phyloP scores from a whole-genome alignment of 1,139 yeast species.

The Ogataea hybrid region DNA sequence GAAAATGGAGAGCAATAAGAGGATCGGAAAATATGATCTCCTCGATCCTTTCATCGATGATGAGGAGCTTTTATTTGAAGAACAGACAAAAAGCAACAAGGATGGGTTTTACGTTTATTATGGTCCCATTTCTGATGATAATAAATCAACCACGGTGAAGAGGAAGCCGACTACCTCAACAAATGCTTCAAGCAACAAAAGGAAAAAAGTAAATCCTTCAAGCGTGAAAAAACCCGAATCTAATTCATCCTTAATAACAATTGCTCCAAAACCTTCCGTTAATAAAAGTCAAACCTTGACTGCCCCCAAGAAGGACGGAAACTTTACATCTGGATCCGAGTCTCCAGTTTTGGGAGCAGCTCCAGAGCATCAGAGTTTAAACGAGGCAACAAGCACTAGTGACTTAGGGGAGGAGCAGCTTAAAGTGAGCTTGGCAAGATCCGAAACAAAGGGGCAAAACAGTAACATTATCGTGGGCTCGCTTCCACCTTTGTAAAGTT shows the following conservation, averaged over 20 bases:
- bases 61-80: constrained; percentile 88
- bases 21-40: constrained; percentile 85
- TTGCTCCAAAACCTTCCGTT: background rate
- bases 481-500: background rate
- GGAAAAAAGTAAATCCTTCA: constrained; percentile 7
- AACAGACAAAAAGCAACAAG: constrained; percentile 85
- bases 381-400: too few relatives aligned
- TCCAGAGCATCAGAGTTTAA: too few relatives aligned
- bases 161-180: constrained; percentile 2
- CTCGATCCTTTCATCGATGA: constrained; percentile 98
- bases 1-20: constrained; percentile 58
- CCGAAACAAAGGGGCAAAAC: background rate
- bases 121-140: constrained; percentile 80
- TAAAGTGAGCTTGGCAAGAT: background rate
- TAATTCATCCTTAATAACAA: background rate
- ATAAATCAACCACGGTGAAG: constrained; percentile 26
- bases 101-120: constrained; percentile 96
- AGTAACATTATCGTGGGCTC: constrained; percentile 1
- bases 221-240: background rate
- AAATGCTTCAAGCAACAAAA: constrained; percentile 6
- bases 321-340: background rate
- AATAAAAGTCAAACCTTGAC: too few relatives aligned
- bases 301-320: background rate
- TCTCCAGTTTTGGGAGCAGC: too few relatives aligned
- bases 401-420: background rate